Conservation (phyloP, 305 asterid genomes). For the Rubia balearica region DNA sequence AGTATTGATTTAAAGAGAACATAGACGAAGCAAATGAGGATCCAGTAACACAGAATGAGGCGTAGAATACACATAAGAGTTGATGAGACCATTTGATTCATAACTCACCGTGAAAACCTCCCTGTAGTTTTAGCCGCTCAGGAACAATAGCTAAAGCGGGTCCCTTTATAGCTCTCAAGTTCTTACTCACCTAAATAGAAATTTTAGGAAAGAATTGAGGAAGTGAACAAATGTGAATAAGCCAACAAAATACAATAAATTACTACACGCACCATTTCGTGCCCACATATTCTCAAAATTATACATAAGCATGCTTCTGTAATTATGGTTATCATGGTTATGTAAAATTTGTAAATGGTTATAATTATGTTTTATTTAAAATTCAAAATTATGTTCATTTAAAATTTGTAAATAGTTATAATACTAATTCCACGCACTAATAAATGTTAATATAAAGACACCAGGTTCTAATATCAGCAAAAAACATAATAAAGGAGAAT, state of each 20-base stretch:
- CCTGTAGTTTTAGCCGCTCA: slow-evolving; percentile 72
- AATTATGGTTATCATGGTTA: no score
- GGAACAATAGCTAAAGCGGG: slow-evolving; percentile 87
- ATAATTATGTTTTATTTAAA: no score
- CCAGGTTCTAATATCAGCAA: no score
- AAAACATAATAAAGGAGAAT: no score
- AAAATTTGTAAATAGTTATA: no score
- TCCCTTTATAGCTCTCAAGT: slow-evolving; percentile 87
- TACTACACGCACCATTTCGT: slow-evolving; percentile 63
- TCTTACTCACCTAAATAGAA: slow-evolving; percentile 63
- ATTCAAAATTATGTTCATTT: no score
- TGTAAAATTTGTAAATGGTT: no score
- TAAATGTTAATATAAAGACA: no score
- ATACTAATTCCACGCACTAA: no score
- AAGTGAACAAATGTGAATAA: slow-evolving; percentile 6
- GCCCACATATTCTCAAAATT: slow-evolving; percentile 87
- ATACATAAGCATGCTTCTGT: slow-evolving; percentile 91
- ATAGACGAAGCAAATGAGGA: not conserved
- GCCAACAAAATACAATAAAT: slow-evolving; percentile 6
- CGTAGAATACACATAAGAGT: not conserved
- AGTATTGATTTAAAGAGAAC: not conserved
- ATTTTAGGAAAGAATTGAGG: not conserved
- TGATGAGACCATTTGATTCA: not conserved
- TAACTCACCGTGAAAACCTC: slow-evolving; percentile 56
- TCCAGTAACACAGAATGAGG: not conserved